Evolutionary conservation across 805 yeast genomes (phyloP).

Genomic region (Yueomyces sp.): DNA sequence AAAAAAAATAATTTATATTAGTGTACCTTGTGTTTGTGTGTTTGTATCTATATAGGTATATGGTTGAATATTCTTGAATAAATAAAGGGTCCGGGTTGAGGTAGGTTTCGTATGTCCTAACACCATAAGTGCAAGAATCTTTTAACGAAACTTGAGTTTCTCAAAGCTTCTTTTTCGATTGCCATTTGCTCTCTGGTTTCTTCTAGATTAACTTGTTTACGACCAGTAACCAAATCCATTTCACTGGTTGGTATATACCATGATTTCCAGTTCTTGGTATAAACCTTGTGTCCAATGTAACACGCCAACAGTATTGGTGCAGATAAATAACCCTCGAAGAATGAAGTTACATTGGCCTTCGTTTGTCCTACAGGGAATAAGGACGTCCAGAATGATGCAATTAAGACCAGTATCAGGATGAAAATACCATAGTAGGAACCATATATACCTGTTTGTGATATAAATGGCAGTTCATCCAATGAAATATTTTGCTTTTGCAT

Average conservation of each 20-base stretch:
- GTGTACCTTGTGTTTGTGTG: too few relatives aligned
- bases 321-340: conserved; percentile 56
- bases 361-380: conserved; percentile 49
- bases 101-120: conserved; percentile 10
- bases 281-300: conserved; percentile 46
- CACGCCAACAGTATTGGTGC: conserved; percentile 49
- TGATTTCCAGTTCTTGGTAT: conserved; percentile 24
- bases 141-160: conserved; percentile 30
- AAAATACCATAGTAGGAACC: conserved; percentile 49
- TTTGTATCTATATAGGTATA: too few relatives aligned
- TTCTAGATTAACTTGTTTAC: conserved; percentile 40
- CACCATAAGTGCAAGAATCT: conserved; percentile 34
- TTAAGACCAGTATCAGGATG: conserved; percentile 41
- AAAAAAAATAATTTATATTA: too few relatives aligned
- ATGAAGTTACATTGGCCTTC: conserved; percentile 36
- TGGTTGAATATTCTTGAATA: too few relatives aligned
- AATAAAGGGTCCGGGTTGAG: not conserved
- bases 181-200: conserved; percentile 34
- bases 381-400: conserved; percentile 71
- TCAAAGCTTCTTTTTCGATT: conserved; percentile 29
- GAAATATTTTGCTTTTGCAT: conserved; percentile 41
- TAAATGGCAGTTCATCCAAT: conserved; percentile 48
- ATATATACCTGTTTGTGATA: conserved; percentile 45
- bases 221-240: conserved; percentile 47
- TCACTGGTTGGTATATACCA: conserved; percentile 30